Conservation (phyloP, 2,329 filamentous ascomycete genomes). For the Calonectria crousiana region DNA sequence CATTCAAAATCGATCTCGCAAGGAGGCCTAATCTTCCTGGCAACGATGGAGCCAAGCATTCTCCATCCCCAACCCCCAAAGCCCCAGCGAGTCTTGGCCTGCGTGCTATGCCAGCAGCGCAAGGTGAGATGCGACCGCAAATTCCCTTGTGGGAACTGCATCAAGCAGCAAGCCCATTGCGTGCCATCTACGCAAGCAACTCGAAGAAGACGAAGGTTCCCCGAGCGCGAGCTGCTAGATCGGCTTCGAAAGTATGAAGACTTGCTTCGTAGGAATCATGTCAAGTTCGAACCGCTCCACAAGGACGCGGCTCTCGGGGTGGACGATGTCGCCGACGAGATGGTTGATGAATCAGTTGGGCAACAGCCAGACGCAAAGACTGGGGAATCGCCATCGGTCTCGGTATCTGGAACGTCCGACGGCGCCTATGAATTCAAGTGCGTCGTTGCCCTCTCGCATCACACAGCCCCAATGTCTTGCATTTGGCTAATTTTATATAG, state of each 20-base stretch:
- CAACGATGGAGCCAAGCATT: not conserved
- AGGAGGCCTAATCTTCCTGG: not conserved
- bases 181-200: conserved; percentile 48
- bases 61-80: not conserved
- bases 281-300: conserved; percentile 64
- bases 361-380: not conserved
- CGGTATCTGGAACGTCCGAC: not conserved
- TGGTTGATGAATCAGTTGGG: not conserved
- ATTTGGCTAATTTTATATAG: not conserved
- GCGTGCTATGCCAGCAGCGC: conserved; percentile 72
- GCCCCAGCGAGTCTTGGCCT: conserved; percentile 55
- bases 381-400: not conserved
- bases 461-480: too few relatives aligned
- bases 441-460: not conserved
- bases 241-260: conserved; percentile 68
- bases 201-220: conserved; percentile 57
- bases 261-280: conserved; percentile 65
- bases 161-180: conserved; percentile 58
- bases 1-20: not conserved
- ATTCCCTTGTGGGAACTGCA: conserved; percentile 69
- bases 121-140: conserved; percentile 73
- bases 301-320: conserved; percentile 4
- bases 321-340: not conserved
- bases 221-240: conserved; percentile 69
- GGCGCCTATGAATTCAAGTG: not conserved